Evolutionary conservation across 257 asterid genomes (phyloP).

Genomic region (Capsicum pubescens): DNA sequence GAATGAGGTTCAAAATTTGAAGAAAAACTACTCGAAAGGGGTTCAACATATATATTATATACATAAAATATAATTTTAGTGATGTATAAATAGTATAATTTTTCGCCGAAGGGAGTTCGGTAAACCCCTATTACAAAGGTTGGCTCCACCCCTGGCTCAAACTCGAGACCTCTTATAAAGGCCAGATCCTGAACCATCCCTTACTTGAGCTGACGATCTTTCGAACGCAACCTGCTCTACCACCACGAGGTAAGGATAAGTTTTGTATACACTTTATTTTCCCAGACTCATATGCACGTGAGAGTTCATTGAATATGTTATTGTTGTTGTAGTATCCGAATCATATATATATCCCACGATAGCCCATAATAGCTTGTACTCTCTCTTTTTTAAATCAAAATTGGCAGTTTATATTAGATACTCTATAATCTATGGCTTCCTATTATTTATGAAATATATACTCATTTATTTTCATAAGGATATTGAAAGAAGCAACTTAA

Average conservation of each 20-base stretch:
- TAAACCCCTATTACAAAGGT: too few species aligned
- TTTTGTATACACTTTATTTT: neutral
- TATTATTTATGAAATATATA: neutral
- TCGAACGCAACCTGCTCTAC: neutral
- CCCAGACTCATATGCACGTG: rapidly evolving
- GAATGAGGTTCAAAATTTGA: too few species aligned
- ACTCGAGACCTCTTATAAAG: neutral
- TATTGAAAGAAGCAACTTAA: conserved; percentile 7
- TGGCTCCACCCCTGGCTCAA: neutral
- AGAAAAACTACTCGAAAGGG: too few species aligned
- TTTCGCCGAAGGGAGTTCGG: too few species aligned
- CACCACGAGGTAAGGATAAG: neutral
- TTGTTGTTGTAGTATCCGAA: neutral
- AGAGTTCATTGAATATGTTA: neutral
- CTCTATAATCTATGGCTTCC: neutral
- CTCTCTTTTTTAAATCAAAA: neutral
- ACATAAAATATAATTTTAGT: too few species aligned
- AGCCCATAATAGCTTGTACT: neutral
- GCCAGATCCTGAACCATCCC: rapidly evolving
- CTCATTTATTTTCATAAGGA: neutral
- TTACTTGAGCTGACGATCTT: neutral
- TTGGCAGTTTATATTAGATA: neutral
- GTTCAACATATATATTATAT: too few species aligned
- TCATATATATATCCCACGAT: neutral
- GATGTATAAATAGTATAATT: too few species aligned